A percentile compares a stretch with the other conserved stretches of the same genome.
These are phyloP conservation scores for Saccharum spontaneum DNA, from an alignment of 176 grass and related monocot species.

Conservation along the genomic window DNA sequence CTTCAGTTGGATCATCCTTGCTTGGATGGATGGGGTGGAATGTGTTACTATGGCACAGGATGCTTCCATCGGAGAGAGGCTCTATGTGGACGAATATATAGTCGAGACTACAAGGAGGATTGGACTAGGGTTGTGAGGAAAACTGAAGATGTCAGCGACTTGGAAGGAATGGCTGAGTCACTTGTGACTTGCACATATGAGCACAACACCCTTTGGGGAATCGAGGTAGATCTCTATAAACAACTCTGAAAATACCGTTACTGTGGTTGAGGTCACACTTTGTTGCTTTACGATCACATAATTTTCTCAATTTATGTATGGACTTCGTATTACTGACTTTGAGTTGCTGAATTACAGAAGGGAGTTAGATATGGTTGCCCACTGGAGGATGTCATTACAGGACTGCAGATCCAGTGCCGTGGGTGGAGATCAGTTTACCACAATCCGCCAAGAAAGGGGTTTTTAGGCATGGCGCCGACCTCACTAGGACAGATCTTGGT, in stretches of 20 bases:
- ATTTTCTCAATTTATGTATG: background rate
- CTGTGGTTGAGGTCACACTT: background rate
- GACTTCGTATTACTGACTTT: background rate
- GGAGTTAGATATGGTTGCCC: conserved; percentile 72
- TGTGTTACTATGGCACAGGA: conserved; percentile 67
- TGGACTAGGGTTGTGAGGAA: conserved; percentile 31
- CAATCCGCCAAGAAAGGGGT: conserved; percentile 47
- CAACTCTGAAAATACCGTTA: background rate
- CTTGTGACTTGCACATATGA: conserved; percentile 64
- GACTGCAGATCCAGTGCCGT: conserved; percentile 70
- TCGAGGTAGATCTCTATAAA: conserved; percentile 42
- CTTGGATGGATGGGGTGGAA: conserved; percentile 68
- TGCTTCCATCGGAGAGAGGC: conserved; percentile 75
- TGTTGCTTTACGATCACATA: background rate
- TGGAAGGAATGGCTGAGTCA: conserved; percentile 56
- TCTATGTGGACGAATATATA: conserved; percentile 55
- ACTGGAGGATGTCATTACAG: conserved; percentile 80
- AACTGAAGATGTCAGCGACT: conserved; percentile 33
- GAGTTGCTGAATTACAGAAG: conserved; percentile 57
- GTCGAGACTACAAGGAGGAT: conserved; percentile 44
- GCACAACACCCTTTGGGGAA: conserved; percentile 65
- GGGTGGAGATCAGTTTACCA: conserved; percentile 73
- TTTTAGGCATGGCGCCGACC: conserved; percentile 60
- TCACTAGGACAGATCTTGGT: conserved; percentile 69
- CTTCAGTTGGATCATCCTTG: conserved; percentile 69